Evolutionary conservation across 768 basidiomycete species (phyloP).

Genomic region (Tylopilus subfusipes): DNA sequence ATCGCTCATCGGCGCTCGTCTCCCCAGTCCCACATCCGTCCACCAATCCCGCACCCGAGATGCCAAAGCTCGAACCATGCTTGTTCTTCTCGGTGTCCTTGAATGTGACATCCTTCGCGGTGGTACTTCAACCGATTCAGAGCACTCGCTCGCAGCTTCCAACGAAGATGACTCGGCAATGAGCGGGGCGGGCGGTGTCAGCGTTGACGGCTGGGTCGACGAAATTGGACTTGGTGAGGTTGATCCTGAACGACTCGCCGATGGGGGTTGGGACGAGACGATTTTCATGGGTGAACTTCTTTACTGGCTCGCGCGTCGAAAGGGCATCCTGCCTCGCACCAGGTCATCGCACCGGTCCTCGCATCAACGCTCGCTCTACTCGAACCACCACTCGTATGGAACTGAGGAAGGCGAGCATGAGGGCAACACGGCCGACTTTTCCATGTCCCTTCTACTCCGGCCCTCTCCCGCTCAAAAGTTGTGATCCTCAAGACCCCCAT

Average conservation of each 20-base stretch:
- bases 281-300: no score
- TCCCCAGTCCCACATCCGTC: slow-evolving; percentile 41
- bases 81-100: slow-evolving; percentile 71
- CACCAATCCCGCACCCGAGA: no score
- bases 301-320: slow-evolving; percentile 56
- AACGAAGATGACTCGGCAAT: slow-evolving; percentile 28
- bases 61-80: slow-evolving; percentile 63
- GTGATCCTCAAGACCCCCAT: no score
- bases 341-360: neutral
- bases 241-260: no score
- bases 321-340: slow-evolving; percentile 31
- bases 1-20: no score
- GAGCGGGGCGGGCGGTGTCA: slow-evolving; percentile 20
- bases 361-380: slow-evolving; percentile 17
- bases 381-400: no score
- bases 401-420: no score
- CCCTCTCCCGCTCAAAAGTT: no score
- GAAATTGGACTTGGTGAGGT: no score
- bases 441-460: no score
- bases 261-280: no score
- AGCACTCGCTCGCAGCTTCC: slow-evolving; percentile 4
- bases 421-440: slow-evolving; percentile 17
- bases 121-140: slow-evolving; percentile 28
- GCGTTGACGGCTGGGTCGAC: slow-evolving; percentile 31
- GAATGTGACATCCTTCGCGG: slow-evolving; percentile 65